Base-by-base conservation (phyloP, 345 rosid genomes). In the Gossypioides kirkii region DNA sequence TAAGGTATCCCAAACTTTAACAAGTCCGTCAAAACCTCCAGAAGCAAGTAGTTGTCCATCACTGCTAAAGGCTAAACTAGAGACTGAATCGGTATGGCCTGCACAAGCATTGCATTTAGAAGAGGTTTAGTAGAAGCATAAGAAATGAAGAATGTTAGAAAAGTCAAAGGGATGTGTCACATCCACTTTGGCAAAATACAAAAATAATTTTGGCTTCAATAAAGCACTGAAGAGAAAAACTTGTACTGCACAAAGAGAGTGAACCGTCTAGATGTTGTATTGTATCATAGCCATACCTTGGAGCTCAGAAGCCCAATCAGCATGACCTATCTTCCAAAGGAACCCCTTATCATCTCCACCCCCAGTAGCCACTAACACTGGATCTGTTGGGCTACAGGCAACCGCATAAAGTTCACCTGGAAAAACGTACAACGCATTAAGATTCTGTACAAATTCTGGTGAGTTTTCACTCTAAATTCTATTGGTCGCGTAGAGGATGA, bases 1-100 rank as follows among this genome's bases (percentile, higher is more conserved):
- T 0, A 89, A 75, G 25, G 88, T 73, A 75, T 89, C 90, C 94
- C 92, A 92, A 69, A 92, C 80, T 77, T 87, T 88, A 74, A 92
- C 88, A 41, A 84, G 53, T 67, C 97, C 97, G 75, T 92, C 99
- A 49, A 84, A 81, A 22, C 98, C 88, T 69, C 92, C 98, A 43
- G 91, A 89, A 7, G 94, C 97, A 74, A 95, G 84, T 61, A 91
- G 73, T 83, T 78, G 90, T 9, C 99, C 94, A 76, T 95, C 97
- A 14, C 45, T 75, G 79, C 97, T 95, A 75, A 91, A 92, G 36
- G 86, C 87, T 83, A 95, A 74, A 81, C 82, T 80, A 79, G 90
- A 81, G 14, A 95, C 87, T 17, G 99, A 87, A 86, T 95, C 96
- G 13, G 78, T 86, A 74, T 92, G 99, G 74, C 99, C 96, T 89